Conservation (phyloP, 352 stramenopile genomes). For the Phytopythium delawarense region DNA sequence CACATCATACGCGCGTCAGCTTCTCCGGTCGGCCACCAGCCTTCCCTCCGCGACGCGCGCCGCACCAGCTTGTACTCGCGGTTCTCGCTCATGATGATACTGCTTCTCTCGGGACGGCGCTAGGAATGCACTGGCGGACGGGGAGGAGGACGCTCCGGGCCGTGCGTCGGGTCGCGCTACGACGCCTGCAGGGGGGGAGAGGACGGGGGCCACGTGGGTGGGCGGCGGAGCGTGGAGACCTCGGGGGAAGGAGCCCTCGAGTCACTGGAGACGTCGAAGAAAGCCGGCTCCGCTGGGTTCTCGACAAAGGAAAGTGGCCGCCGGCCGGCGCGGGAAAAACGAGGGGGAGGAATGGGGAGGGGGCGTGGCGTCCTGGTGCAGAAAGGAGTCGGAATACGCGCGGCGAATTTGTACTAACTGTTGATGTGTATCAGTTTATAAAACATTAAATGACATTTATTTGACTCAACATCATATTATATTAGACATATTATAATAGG, state of each 20-base stretch:
- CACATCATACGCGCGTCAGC: neutral
- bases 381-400: too few species aligned
- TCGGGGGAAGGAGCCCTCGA: neutral
- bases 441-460: too few species aligned
- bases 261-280: neutral
- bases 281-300: neutral
- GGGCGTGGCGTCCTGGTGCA: too few species aligned
- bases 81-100: constrained; percentile 48
- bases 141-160: neutral
- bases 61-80: constrained; percentile 84
- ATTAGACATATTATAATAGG: too few species aligned
- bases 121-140: neutral
- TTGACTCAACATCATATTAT: too few species aligned
- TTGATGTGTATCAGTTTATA: too few species aligned
- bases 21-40: neutral
- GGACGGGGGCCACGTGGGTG: neutral
- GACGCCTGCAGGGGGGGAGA: neutral
- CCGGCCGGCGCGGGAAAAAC: neutral
- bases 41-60: neutral
- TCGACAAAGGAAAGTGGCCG: constrained; percentile 3
- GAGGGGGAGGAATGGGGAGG: neutral
- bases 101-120: neutral
- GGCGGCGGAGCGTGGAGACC: neutral
- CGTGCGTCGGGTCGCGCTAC: neutral
- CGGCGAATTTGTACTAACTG: too few species aligned